Base-by-base conservation (phyloP, 345 rosid species). In the Populus simonii region DNA sequence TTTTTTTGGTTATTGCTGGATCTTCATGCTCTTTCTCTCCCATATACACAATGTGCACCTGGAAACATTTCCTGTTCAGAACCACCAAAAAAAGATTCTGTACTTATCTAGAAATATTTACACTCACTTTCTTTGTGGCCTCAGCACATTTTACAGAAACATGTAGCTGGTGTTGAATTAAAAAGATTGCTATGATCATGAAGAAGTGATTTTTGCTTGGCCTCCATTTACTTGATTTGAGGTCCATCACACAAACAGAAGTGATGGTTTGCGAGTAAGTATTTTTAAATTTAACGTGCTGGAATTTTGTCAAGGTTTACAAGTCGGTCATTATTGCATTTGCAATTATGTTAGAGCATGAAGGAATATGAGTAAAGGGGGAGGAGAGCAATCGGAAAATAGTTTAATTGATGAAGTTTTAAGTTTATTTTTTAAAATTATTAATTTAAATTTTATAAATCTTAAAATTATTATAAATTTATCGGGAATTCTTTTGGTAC, bases 21-120 rank as follows among this genome's bases (percentile, higher is more conserved):
- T 86, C 89, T 59, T 84, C 87, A 72, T 83, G 77, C 76, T 63
- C 77, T 74, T 80, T 87, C 70, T 29, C 88, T 66, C 92, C 90
- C 85, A 89, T 80, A 66, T 87, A 80, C 51, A 89, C 92, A 70
- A 81, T 79, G 68, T 83, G 74, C 70, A 83, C 82, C 86, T 81
- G 70, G 15, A 57, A 72, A 63, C 7, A 61, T 71, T 68, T 65
- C 71, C 62, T 35, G 7, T 23, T 75, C 11, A 70, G 71, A 55
- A 29, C n/a, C 23, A 29, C 23, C 4, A 16, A 59, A 2, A 33
- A n/a, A 49, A 62, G 66, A 72, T 12, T 8, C n/a, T 53, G 61
- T 22, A 22, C 47, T 35, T 55, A 7, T 17, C 41, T 29, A 18
- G 23, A 35, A 67, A 66, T 51, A 25, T 49, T 8, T 55, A 25